Evolutionary conservation across 768 basidiomycete genomes (phyloP).

Genomic region (Symmetrospora coprosmae): DNA sequence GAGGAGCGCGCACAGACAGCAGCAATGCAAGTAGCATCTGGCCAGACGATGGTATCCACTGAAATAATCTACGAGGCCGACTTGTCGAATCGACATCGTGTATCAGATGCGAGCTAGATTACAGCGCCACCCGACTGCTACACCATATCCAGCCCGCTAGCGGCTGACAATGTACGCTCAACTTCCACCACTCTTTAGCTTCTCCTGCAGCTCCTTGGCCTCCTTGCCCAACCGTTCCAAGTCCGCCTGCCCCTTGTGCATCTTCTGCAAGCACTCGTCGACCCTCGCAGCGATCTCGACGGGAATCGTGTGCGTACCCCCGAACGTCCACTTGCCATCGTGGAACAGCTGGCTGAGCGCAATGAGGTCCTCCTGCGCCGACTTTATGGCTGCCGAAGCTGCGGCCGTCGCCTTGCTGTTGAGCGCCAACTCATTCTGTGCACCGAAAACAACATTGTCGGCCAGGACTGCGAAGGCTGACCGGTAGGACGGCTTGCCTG

Average conservation of each 20-base stretch:
- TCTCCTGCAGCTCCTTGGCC: conserved; percentile 53
- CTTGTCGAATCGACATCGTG: no score
- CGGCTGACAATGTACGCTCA: no score
- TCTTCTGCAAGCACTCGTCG: conserved; percentile 57
- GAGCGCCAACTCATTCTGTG: conserved; percentile 20
- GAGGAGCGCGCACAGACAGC: no score
- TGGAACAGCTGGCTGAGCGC: conserved; percentile 54
- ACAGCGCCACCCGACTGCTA: no score
- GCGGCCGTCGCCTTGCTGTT: conserved; percentile 2
- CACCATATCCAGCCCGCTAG: no score
- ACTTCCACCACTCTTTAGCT: no score
- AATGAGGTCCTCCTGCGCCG: conserved; percentile 42
- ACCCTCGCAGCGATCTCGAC: conserved; percentile 49
- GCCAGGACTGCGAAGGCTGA: conserved; percentile 72
- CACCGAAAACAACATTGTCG: conserved; percentile 45
- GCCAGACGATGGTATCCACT: no score
- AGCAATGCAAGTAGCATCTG: no score
- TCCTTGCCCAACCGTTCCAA: conserved; percentile 55
- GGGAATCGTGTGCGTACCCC: conserved; percentile 38
- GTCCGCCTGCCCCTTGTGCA: conserved; percentile 55
- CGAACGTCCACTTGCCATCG: conserved; percentile 41
- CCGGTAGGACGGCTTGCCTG: conserved; percentile 79
- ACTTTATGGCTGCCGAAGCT: conserved; percentile 46
- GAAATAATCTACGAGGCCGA: no score
- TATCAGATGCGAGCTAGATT: no score